Evolutionary conservation across 345 rosid genomes (phyloP), one percentile per base, ranked within the genome.

Genomic region (Syzygium aromaticum): DNA sequence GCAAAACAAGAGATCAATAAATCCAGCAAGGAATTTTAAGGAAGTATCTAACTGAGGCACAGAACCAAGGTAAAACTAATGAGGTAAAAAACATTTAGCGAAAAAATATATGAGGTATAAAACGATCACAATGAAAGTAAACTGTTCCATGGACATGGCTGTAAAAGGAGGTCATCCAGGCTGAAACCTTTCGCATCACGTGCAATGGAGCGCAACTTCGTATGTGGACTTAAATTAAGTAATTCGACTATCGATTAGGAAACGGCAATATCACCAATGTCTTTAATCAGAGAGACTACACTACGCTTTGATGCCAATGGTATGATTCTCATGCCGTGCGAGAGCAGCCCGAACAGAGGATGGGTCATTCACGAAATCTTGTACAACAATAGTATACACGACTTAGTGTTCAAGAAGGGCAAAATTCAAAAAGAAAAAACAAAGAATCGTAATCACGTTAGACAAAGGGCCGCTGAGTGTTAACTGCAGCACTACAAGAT

Each of bases 101-200:
- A n/a, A n/a, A n/a, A n/a, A n/a, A n/a, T n/a, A n/a, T n/a, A 7
- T 7, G 46, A 33, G 46, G 0, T 64, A 0, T 7, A n/a, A 6
- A n/a, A 14, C 9, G 11, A 64, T 64, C 40, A 7, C 77, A 64
- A 28, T 64, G 40, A 64, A 15, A 16, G 22, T 28, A 16, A 64
- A 30, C 17, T 30, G 43, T 64, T 64, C 22, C 1, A 1, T 64
- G 16, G 40, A 30, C 5, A 28, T 7, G 7, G 0, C 15, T 4
- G 77, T 28, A 63, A 63, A 28, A 22, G 1, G 23, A 27, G 17
- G 40, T 28, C 40, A 64, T 64, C 38, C 38, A 64, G 22, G 77
- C 43, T 30, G 16, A 1, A 64, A 2, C 43, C 0, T 64, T 64
- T 64, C 22, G 0, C 40, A 8, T 30, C 77, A 15, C 43, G 4